Evolutionary conservation across 345 rosid species (phyloP).

Genomic region (Camelina sativa): DNA sequence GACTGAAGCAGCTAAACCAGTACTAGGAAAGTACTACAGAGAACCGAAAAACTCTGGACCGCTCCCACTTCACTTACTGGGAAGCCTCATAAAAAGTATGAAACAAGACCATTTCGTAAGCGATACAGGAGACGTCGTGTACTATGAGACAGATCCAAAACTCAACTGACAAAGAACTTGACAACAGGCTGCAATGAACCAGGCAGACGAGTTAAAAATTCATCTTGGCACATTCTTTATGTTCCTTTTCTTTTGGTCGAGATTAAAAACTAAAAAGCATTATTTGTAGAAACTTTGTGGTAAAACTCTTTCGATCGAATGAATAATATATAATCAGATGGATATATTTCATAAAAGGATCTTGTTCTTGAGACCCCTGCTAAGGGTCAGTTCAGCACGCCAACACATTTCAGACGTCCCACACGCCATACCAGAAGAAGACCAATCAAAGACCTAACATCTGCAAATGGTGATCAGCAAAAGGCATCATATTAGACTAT

Average conservation of each 20-base stretch:
- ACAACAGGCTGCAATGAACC: slow-evolving; percentile 19
- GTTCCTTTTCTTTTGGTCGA: slow-evolving; percentile 1
- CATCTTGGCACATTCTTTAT: slow-evolving; percentile 16
- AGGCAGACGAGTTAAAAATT: slow-evolving; percentile 4
- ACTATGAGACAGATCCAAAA: slow-evolving; percentile 62
- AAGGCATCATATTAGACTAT: slow-evolving; percentile 32
- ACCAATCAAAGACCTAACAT: slow-evolving; percentile 73
- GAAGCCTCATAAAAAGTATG: slow-evolving; percentile 59
- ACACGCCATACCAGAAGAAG: slow-evolving; percentile 48
- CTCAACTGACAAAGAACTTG: slow-evolving; percentile 38
- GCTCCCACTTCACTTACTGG: slow-evolving; percentile 64
- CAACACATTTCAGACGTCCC: slow-evolving; percentile 64
- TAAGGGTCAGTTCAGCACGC: slow-evolving; percentile 70
- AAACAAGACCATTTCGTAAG: slow-evolving; percentile 72
- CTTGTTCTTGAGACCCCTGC: slow-evolving; percentile 21
- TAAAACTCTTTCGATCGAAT: not conserved
- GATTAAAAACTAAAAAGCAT: not conserved
- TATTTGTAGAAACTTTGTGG: not conserved
- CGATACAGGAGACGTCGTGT: slow-evolving; percentile 71
- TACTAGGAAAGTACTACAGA: slow-evolving; percentile 71
- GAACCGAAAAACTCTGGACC: slow-evolving; percentile 72
- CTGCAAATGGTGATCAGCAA: slow-evolving; percentile 50
- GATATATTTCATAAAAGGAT: not conserved
- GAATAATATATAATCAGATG: not conserved
- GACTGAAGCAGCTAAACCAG: slow-evolving; percentile 85